Evolutionary conservation across 2,329 filamentous ascomycete species (phyloP).

Genomic region (Trichoderma pleuroti): DNA sequence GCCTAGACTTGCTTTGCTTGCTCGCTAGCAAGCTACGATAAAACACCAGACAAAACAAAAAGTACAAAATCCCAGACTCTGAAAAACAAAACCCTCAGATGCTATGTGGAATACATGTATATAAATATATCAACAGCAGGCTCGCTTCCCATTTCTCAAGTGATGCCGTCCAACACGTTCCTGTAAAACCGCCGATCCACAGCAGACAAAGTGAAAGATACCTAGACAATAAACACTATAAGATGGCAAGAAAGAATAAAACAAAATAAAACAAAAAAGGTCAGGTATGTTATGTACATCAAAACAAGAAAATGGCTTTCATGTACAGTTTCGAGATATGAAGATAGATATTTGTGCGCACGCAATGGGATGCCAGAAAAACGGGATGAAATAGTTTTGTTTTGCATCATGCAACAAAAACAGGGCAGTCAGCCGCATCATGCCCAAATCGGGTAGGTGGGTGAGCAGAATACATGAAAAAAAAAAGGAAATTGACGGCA

Average conservation of each 20-base stretch:
- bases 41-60: background rate
- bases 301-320: background rate
- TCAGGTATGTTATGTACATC: background rate
- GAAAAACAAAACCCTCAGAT: background rate
- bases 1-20: background rate
- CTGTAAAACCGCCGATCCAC: constrained; percentile 10
- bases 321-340: background rate
- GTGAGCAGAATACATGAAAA: background rate
- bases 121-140: background rate
- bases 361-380: constrained; percentile 9
- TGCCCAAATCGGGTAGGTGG: constrained; percentile 1
- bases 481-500: background rate
- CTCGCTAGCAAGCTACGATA: constrained; percentile 1
- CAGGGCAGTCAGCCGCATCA: background rate
- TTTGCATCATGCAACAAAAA: background rate
- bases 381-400: background rate
- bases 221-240: background rate
- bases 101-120: background rate
- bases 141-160: constrained; percentile 11
- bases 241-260: background rate
- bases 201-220: background rate
- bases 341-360: background rate
- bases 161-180: background rate
- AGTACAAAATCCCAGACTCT: background rate
- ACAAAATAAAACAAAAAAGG: background rate